Evolutionary conservation across 306 rosid species (phyloP).

Genomic region (Malus asiatica): DNA sequence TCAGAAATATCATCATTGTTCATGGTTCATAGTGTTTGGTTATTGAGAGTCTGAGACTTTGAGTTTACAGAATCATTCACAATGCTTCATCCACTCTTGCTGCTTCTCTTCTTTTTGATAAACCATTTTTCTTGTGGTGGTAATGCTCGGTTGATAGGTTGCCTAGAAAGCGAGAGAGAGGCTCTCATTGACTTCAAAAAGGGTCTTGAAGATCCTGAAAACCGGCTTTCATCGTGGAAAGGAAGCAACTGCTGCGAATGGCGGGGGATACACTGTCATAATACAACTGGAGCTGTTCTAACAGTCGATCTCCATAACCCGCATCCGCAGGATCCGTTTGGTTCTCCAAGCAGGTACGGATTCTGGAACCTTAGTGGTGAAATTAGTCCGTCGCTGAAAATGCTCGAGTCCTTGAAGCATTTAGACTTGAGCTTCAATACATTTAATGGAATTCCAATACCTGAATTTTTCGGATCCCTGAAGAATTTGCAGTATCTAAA

Average conservation of each 20-base stretch:
- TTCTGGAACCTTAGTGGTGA: slow-evolving; percentile 32
- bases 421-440: slow-evolving; percentile 44
- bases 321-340: background rate
- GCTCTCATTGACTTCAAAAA: slow-evolving; percentile 35
- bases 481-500: slow-evolving; percentile 34
- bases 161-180: slow-evolving; percentile 24
- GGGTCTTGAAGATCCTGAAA: slow-evolving; percentile 35
- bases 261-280: slow-evolving; percentile 30
- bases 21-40: background rate
- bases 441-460: slow-evolving; percentile 23
- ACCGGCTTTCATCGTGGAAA: slow-evolving; percentile 32
- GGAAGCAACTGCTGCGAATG: slow-evolving; percentile 37
- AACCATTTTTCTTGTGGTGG: background rate
- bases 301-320: slow-evolving; percentile 35
- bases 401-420: slow-evolving; percentile 26
- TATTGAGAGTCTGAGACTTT: background rate
- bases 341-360: slow-evolving; percentile 14
- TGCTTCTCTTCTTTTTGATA: background rate
- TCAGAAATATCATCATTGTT: background rate
- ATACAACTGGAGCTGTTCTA: slow-evolving; percentile 25
- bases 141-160: background rate
- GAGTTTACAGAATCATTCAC: slow-evolving; percentile 10
- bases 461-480: slow-evolving; percentile 27
- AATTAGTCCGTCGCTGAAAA: slow-evolving; percentile 32
- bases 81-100: slow-evolving; percentile 4